phyloP scores from a whole-genome alignment of 2,329 filamentous ascomycete genomes.

The Neurospora sp. region DNA sequence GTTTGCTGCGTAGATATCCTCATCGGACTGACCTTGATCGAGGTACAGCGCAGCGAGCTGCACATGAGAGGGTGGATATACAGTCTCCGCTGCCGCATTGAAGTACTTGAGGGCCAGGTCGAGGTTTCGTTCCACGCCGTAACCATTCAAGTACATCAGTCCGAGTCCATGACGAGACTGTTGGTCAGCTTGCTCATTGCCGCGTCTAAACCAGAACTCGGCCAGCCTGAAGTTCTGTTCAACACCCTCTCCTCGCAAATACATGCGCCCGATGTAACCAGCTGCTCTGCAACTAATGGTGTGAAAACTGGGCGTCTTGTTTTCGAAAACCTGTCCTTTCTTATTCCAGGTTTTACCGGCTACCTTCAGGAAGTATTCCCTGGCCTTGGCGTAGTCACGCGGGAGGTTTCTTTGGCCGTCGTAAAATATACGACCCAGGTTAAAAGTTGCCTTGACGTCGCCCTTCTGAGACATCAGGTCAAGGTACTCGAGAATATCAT shows the following conservation, averaged over 20 bases:
- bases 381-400: constrained; percentile 61
- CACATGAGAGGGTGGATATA: constrained; percentile 71
- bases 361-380: constrained; percentile 71
- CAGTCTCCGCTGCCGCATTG: constrained; percentile 69
- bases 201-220: constrained; percentile 73
- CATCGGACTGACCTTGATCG: constrained; percentile 59
- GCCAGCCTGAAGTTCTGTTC: constrained; percentile 69
- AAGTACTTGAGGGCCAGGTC: constrained; percentile 66
- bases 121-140: constrained; percentile 58
- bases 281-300: constrained; percentile 75
- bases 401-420: constrained; percentile 71
- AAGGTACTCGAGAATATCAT: constrained; percentile 90
- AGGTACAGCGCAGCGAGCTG: constrained; percentile 75
- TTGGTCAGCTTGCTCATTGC: constrained; percentile 63
- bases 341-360: constrained; percentile 72
- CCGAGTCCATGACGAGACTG: constrained; percentile 80
- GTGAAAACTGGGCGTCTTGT: constrained; percentile 59
- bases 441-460: constrained; percentile 78
- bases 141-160: constrained; percentile 71
- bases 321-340: constrained; percentile 64
- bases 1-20: constrained; percentile 64
- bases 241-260: constrained; percentile 76
- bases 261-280: constrained; percentile 82
- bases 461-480: constrained; percentile 86
- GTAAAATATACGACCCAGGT: constrained; percentile 77